Evolutionary conservation across 306 rosid species (phyloP), one percentile per base, ranked within the genome.

Genomic region (Acacia acuminata): DNA sequence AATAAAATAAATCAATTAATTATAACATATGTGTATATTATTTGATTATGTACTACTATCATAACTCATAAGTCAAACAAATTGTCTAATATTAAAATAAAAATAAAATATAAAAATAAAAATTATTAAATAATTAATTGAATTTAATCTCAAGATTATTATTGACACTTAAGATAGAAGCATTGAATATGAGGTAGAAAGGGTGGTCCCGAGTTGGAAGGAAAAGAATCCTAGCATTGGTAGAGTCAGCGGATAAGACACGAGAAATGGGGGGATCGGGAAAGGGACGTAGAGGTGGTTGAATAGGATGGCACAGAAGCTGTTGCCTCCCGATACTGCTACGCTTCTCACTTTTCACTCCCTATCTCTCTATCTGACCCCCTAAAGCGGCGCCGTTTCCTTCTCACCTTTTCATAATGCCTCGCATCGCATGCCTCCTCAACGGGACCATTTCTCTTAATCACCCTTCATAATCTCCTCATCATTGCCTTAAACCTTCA

Each of bases 371-470:
- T 30, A 1, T 45, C 51, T 12, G 3, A 6, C 61, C 11, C 25
- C 12, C 24, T 53, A 9, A 70, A 71, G 75, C 75, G 75, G 75
- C 75, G 75, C 75, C 75, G 75, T 71, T 71, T 44, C 56, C 12
- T 71, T 44, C 56, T 24, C 55, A 2, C 0, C 75, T 71, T 71
- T 71, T 71, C 38, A 71, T 13, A 27, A 27, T 27, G 1, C 27
- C 0, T 27, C 27, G 75, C 75, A 22, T 16, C 56, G n/a, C 56
- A 51, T 17, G 56, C 56, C 24, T 16, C 20, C 10, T 51, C 24
- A 27, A 27, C 27, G 32, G 66, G 66, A 60, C 66, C 66, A 60
- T 60, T 10, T 10, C 32, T 24, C 30, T 24, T 24, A 61, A 61
- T 61, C 67, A 61, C 25, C 25, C 17, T 10, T 61, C 17, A 61